Evolutionary conservation across 2,329 filamentous ascomycete genomes (phyloP).

Genomic region (Ophiostoma montium): DNA sequence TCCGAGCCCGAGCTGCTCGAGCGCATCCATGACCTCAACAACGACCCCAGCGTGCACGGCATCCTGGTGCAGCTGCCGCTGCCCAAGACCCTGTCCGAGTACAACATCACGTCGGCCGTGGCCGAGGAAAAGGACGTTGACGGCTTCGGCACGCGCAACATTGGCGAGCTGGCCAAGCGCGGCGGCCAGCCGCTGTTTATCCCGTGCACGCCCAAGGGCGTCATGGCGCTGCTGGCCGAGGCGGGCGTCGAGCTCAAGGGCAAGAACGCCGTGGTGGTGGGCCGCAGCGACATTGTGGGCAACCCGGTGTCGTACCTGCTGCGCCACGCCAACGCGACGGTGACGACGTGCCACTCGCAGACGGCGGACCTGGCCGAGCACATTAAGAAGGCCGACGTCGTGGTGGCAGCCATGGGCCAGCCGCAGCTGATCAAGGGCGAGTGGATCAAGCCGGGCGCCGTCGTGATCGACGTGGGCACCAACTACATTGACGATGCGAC

Average conservation of each 20-base stretch:
- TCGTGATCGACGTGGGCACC: conserved; percentile 95
- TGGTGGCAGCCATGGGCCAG: conserved; percentile 84
- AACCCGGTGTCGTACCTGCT: conserved; percentile 92
- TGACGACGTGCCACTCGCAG: conserved; percentile 89
- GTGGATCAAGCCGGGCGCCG: conserved; percentile 87
- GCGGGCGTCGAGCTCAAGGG: conserved; percentile 70
- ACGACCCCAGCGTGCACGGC: conserved; percentile 73
- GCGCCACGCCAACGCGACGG: conserved; percentile 90
- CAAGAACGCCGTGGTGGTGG: conserved; percentile 89
- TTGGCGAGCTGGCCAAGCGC: conserved; percentile 92
- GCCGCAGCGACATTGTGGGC: conserved; percentile 92
- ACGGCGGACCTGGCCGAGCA: conserved; percentile 60
- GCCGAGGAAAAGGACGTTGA: conserved; percentile 94
- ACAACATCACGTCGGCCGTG: conserved; percentile 78
- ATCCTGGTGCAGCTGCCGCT: conserved; percentile 90
- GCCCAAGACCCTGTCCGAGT: conserved; percentile 80
- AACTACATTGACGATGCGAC: conserved; percentile 84
- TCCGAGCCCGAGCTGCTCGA: conserved; percentile 77
- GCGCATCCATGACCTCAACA: conserved; percentile 68
- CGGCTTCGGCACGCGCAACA: conserved; percentile 86
- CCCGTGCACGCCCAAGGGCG: conserved; percentile 92
- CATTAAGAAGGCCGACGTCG: conserved; percentile 72
- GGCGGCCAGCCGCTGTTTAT: conserved; percentile 80
- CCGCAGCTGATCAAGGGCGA: conserved; percentile 83
- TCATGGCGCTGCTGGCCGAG: conserved; percentile 83